A percentile compares a stretch with the other conserved stretches of the same genome.
These are phyloP conservation scores for Solanum chmielewskii DNA, from an alignment of 257 asterid species.

Conservation along the genomic window DNA sequence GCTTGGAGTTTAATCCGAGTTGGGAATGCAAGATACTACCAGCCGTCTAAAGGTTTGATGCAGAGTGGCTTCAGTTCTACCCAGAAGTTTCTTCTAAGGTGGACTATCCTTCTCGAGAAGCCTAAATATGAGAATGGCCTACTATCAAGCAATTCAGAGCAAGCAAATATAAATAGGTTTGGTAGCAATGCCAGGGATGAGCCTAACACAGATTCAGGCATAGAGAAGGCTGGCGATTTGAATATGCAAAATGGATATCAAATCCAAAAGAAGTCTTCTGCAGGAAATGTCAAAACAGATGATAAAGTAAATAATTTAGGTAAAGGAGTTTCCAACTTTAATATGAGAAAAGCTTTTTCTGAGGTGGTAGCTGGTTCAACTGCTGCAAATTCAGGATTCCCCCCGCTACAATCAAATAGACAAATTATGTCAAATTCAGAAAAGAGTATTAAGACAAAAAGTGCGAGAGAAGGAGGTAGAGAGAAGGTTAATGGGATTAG, in stretches of 20 bases:
- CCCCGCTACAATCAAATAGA: conserved; percentile 63
- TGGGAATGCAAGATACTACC: conserved; percentile 77
- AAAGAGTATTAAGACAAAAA: conserved; percentile 34
- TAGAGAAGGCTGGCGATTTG: conserved; percentile 23
- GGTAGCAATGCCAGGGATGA: conserved; percentile 20
- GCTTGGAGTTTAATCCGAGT: conserved; percentile 81
- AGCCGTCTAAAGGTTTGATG: conserved; percentile 72
- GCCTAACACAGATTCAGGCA: conserved; percentile 14
- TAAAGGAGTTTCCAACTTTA: conserved; percentile 36
- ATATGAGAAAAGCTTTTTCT: conserved; percentile 74
- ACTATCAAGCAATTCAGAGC: conserved; percentile 19
- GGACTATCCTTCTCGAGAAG: conserved; percentile 59
- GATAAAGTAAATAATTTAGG: conserved; percentile 23
- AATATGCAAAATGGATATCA: conserved; percentile 29
- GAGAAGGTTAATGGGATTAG: conserved; percentile 26
- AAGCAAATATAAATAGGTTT: conserved; percentile 13
- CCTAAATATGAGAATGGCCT: conserved; percentile 16
- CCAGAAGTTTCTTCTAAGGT: conserved; percentile 63
- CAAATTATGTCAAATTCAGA: conserved; percentile 34
- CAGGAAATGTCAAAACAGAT: conserved; percentile 24
- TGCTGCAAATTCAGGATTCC: conserved; percentile 54
- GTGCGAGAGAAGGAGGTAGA: conserved; percentile 13
- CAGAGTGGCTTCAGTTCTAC: conserved; percentile 82
- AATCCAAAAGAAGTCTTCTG: conserved; percentile 18
- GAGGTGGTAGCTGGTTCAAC: conserved; percentile 94